Percentiles rank a stretch among this genome's conserved stretches.
Conservation (phyloP, 371 early-diverging fungal genomes). For the Massospora cicadina region DNA sequence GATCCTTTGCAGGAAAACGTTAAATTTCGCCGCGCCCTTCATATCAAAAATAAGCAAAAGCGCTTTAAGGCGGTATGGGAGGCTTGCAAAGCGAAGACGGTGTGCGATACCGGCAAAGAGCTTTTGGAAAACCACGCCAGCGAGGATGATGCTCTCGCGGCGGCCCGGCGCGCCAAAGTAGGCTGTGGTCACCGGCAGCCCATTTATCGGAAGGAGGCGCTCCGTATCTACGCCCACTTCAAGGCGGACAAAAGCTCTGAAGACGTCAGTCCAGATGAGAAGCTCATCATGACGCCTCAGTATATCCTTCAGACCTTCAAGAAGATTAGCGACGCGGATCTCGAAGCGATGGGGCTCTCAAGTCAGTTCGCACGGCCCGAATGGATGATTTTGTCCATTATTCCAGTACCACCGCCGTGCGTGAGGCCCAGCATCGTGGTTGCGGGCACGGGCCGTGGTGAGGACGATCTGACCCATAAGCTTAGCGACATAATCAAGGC, state of each 20-base stretch:
- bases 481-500: conserved; percentile 95
- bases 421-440: conserved; percentile 96
- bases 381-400: conserved; percentile 91
- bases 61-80: conserved; percentile 86
- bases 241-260: conserved; percentile 28
- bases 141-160: no score
- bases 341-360: conserved; percentile 78
- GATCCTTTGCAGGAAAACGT: no score
- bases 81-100: conserved; percentile 66
- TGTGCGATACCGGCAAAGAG: conserved; percentile 41
- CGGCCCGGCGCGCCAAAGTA: conserved; percentile 43
- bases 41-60: conserved; percentile 52
- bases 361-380: conserved; percentile 92
- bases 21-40: conserved; percentile 48
- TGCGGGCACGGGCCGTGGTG: conserved; percentile 84
- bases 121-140: conserved; percentile 6
- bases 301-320: conserved; percentile 78
- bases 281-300: conserved; percentile 58
- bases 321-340: conserved; percentile 82
- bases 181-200: conserved; percentile 95
- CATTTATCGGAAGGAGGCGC: conserved; percentile 71
- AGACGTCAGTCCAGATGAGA: conserved; percentile 37
- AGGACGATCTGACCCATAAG: conserved; percentile 98
- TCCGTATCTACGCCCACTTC: conserved; percentile 62
- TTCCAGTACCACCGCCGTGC: conserved; percentile 97